Base-by-base conservation (phyloP, 306 rosid genomes). In the Prunus armeniaca region DNA sequence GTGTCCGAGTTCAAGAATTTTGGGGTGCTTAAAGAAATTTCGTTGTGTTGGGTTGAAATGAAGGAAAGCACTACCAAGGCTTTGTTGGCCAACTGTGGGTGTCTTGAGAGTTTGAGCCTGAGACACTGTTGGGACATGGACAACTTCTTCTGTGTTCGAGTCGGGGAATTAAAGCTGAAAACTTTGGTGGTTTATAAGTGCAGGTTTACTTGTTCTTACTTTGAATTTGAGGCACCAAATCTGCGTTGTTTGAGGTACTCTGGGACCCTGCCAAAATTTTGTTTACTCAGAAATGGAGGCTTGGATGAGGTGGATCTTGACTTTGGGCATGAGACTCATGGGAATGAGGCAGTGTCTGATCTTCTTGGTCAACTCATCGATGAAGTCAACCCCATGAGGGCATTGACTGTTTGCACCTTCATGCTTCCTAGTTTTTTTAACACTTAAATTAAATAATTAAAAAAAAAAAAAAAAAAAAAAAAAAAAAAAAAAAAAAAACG, bases 51-150 rank as follows among this genome's bases (percentile, higher is more conserved):
- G 81, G 22, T 74, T 5, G 43, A 38, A 38, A 38, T 7, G 65
- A 38, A 52, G 55, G 52, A 38, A 38, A 22, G 43, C 43, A 38
- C 43, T 38, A 6, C 9, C 9, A 38, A 38, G 43, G 43, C 63
- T 24, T 18, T 84, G 69, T 32, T 78, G 45, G 10, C 9, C 60
- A 71, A 81, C 14, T 81, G 88, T 62, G 24, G 3, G 18, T 17
- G 7, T 30, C 65, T 84, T n/a, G 76, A 81, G 81, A 81, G 83
- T 66, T 71, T 81, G 71, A 84, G 70, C 24, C 3, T 78, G 19
- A 78, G 51, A n/a, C 71, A 67, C 49, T 84, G 85, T 20, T 74
- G 82, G 80, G 25, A 66, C 22, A 20, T 60, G 2, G 43, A 38
- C 43, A 19, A 18, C 22, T 18, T 41, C 47, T 51, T 81, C 12